These are phyloP conservation scores for Russula abietina DNA, from an alignment of 768 basidiomycete genomes.

Conservation along the genomic window DNA sequence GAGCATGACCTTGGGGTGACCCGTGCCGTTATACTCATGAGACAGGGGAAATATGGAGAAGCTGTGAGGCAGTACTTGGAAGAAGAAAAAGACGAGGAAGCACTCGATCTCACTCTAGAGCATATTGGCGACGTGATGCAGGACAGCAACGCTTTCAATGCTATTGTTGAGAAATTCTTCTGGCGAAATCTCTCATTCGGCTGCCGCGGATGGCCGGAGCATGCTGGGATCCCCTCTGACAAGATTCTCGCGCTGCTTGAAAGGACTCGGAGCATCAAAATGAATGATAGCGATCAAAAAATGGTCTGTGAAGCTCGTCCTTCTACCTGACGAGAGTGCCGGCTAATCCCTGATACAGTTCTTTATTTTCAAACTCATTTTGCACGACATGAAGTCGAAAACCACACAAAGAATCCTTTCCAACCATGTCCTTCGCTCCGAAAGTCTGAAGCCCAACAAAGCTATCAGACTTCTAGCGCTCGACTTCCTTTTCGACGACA, in stretches of 20 bases:
- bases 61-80: constrained; percentile 48
- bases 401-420: neutral
- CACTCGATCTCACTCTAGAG: constrained; percentile 41
- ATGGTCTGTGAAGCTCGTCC: neutral
- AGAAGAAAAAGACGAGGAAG: constrained; percentile 43
- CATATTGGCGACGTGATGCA: constrained; percentile 25
- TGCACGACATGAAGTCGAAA: neutral
- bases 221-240: neutral
- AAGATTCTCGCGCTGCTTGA: neutral
- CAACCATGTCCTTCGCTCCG: neutral
- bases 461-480: constrained; percentile 8
- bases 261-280: neutral
- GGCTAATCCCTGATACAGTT: constrained; percentile 1
- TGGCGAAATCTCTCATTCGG: constrained; percentile 27
- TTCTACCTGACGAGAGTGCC: neutral
- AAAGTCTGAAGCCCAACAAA: neutral
- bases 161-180: constrained; percentile 38
- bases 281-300: neutral
- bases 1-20: constrained; percentile 47
- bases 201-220: constrained; percentile 11
- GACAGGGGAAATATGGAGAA: constrained; percentile 39
- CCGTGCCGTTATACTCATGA: constrained; percentile 41
- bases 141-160: constrained; percentile 28
- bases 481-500: constrained; percentile 13
- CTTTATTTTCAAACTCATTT: constrained; percentile 10